Base-by-base conservation (phyloP, 1,284 basidiomycete species). In the Tilletia setariae region DNA sequence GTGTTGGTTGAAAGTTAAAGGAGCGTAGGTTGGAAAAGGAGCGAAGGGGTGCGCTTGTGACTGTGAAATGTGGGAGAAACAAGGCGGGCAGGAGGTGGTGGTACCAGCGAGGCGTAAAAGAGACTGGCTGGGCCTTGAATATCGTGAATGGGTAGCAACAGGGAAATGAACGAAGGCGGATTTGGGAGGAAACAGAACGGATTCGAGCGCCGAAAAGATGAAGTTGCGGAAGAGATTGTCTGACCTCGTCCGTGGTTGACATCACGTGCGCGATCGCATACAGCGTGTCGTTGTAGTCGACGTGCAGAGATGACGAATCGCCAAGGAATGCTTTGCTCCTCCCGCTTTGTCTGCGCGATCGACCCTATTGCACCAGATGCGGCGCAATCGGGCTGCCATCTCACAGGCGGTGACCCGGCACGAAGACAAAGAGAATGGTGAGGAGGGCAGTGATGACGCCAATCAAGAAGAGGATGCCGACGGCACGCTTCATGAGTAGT, bases 381-480 rank as follows among this genome's bases (percentile, higher is more conserved):
- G 46, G 7, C 19, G 19, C 19, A 49, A 16, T 23, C 46, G 4
- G 46, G 16, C 16, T 9, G 30, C 56, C 15, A 8, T 4, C n/a
- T 44, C 51, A 93, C 76, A 94, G 86, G 67, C 91, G 86, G 83
- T 94, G 90, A 2, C 93, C 93, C 1, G 93, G 93, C 40, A 95
- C 93, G 61, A 91, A 91, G 89, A 91, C 91, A 85, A 95, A 94
- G 67, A 95, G 84, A 77, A 94, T 85, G 3, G 91, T 92, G 70
- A 94, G 84, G n/a, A 88, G 89, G 1, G 89, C 87, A 64, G 89
- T 87, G 73, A 91, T 87, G 49, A 87, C 84, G 1, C 87, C 86
- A 44, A 91, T 89, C 46, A 94, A 86, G 64, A 75, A 21, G 4
- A 78, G 46, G 11, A 95, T 91, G 89, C 92, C 94, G 68, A 92